Percentiles rank a stretch among this genome's conserved stretches.
These are phyloP conservation scores for Ceratopteris richardii DNA, from an alignment of 75 land plant genomes.

Conservation along the genomic window DNA sequence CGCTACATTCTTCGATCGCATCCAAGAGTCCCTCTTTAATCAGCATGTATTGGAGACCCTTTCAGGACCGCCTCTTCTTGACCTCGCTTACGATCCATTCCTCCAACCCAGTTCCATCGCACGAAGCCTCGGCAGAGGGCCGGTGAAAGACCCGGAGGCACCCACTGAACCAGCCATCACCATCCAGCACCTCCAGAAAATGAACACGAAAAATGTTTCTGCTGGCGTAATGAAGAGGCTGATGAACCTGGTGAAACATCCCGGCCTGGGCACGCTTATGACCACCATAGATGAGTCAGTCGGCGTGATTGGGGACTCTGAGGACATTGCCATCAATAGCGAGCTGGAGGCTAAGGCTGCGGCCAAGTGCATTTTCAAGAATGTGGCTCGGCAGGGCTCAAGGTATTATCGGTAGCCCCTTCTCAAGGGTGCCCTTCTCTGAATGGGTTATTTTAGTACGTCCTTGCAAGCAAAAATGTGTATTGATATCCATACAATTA, in stretches of 20 bases:
- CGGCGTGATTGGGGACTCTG: conserved; percentile 28
- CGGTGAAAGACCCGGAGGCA: conserved; percentile 36
- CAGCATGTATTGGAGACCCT: conserved; percentile 69
- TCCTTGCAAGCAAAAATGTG: no score
- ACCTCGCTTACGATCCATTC: conserved; percentile 12
- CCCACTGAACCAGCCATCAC: conserved; percentile 61
- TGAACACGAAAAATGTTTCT: conserved; percentile 63
- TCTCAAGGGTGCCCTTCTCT: neutral
- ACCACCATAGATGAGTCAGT: conserved; percentile 25
- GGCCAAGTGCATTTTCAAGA: conserved; percentile 61
- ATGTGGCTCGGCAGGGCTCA: conserved; percentile 52
- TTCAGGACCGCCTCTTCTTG: conserved; percentile 54
- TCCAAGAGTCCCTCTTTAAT: conserved; percentile 64
- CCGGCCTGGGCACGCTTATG: conserved; percentile 48
- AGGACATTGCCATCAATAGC: conserved; percentile 46
- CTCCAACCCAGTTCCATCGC: conserved; percentile 20
- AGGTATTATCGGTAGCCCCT: conserved; percentile 17
- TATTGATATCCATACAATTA: no score
- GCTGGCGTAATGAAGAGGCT: conserved; percentile 85
- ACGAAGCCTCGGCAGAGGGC: conserved; percentile 16
- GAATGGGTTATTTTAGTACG: no score
- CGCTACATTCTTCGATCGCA: conserved; percentile 68
- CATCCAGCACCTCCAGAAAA: conserved; percentile 54
- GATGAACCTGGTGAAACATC: conserved; percentile 52
- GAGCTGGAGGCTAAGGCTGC: conserved; percentile 67